Percentiles rank a stretch among this genome's conserved stretches.
These are phyloP conservation scores for Lactuca saligna DNA, from an alignment of 129 eudicot species.

Conservation along the genomic window DNA sequence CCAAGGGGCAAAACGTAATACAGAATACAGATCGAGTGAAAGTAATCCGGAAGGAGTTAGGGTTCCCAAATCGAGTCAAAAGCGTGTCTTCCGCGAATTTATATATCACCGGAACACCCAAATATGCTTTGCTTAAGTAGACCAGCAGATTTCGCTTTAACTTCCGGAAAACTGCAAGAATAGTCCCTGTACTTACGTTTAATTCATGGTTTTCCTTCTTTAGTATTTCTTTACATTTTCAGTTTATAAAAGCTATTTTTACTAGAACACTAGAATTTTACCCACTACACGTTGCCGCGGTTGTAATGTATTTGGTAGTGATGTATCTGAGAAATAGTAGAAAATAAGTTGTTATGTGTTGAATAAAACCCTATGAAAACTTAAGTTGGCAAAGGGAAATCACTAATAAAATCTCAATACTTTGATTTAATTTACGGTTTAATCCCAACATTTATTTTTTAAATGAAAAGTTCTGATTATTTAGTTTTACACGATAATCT, in stretches of 20 bases:
- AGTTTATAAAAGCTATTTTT: neutral
- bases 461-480: too few species aligned
- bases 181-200: neutral
- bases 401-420: too few species aligned
- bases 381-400: too few species aligned
- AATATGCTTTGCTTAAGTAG: constrained; percentile 32
- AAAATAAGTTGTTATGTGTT: too few species aligned
- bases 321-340: too few species aligned
- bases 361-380: too few species aligned
- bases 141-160: constrained; percentile 11
- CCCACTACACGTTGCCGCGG: too few species aligned
- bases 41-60: constrained; percentile 27
- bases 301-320: too few species aligned
- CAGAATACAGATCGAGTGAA: constrained; percentile 20
- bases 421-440: too few species aligned
- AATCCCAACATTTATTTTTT: too few species aligned
- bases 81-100: constrained; percentile 33
- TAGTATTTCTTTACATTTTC: neutral
- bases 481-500: too few species aligned
- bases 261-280: neutral
- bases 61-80: constrained; percentile 31
- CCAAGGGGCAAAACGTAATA: neutral
- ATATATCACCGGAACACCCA: constrained; percentile 22
- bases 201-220: neutral
- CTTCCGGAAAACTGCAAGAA: neutral